phyloP scores from a whole-genome alignment of 768 basidiomycete genomes.

The Hericium rajendrae region DNA sequence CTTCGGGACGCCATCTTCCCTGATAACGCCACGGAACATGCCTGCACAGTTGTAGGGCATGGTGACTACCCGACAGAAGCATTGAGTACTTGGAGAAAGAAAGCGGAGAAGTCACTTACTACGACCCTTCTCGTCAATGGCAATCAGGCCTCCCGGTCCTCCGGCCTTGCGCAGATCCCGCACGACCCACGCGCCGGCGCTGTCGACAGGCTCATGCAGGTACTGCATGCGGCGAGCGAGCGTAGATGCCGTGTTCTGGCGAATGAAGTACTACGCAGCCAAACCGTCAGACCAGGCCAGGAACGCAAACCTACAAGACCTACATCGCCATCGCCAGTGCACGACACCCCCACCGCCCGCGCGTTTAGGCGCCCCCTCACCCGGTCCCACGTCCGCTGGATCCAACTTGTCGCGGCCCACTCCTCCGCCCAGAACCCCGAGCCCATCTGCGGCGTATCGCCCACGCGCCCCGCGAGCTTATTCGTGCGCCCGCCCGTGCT shows the following conservation, averaged over 20 bases:
- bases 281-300: background rate
- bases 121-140: conserved; percentile 59
- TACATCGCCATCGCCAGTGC: conserved; percentile 82
- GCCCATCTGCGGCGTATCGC: conserved; percentile 74
- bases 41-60: conserved; percentile 69
- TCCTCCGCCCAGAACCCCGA: conserved; percentile 81
- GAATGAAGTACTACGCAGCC: conserved; percentile 59
- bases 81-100: background rate
- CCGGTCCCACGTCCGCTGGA: conserved; percentile 25
- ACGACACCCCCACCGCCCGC: conserved; percentile 64
- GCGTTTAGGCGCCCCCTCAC: conserved; percentile 7
- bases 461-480: conserved; percentile 75
- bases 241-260: conserved; percentile 54
- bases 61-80: conserved; percentile 35
- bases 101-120: conserved; percentile 29
- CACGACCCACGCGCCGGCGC: conserved; percentile 47
- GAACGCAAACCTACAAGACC: conserved; percentile 15
- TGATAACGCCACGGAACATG: conserved; percentile 76
- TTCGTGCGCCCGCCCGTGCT: conserved; percentile 81
- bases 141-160: conserved; percentile 69
- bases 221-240: conserved; percentile 60
- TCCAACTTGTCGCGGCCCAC: conserved; percentile 41
- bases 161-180: conserved; percentile 48
- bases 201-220: conserved; percentile 41
- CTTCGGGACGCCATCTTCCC: conserved; percentile 56